Evolutionary conservation across 106 monocot species (phyloP), one percentile per base, ranked within the genome.

Genomic region (Platanthera guangdongensis): DNA sequence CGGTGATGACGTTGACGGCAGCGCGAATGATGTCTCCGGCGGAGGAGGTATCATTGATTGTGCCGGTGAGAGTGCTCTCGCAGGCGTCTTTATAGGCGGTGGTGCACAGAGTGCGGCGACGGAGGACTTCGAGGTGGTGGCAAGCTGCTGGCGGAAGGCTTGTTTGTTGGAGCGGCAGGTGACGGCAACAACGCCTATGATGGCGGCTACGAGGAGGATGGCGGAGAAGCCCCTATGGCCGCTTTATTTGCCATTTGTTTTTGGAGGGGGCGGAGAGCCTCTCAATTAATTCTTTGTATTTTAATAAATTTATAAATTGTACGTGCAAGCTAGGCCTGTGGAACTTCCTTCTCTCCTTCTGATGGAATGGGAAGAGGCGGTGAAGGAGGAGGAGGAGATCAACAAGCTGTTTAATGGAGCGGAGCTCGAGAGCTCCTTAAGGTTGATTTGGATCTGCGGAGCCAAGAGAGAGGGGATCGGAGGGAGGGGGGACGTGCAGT

Each of bases 211-310:
- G 14, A 85, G 28, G 50, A 84, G 77, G 51, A 84, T 21, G 49
- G 74, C 84, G 25, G 78, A 52, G 52, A 86, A 28, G 71, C 83
- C 3, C 80, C 81, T 50, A 86, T 13, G 39, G 80, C 18, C 30
- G 50, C 78, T 75, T 88, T 88, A 50, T 88, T 85, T 10, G 75
- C 83, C 87, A 88, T 87, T 50, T 80, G 18, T 15, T 74, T 74
- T n/a, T 14, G 9, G 7, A 0, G 28, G 19, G 4, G 50, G 7
- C 30, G 7, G 39, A 39, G 39, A 39, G 39, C 39, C 39, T 39
- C 25, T 25, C 25, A 25, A 25, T 39, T 39, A 39, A 39, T 39
- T 39, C 39, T 39, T 3, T 39, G 39, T 39, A 39, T 39, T 39
- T 39, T 39, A 39, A 39, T 39, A 39, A 39, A 4, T 14, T 53